These are phyloP conservation scores for Saccharomycopsis fibuligera DNA, from an alignment of 805 yeast species.

Conservation along the genomic window DNA sequence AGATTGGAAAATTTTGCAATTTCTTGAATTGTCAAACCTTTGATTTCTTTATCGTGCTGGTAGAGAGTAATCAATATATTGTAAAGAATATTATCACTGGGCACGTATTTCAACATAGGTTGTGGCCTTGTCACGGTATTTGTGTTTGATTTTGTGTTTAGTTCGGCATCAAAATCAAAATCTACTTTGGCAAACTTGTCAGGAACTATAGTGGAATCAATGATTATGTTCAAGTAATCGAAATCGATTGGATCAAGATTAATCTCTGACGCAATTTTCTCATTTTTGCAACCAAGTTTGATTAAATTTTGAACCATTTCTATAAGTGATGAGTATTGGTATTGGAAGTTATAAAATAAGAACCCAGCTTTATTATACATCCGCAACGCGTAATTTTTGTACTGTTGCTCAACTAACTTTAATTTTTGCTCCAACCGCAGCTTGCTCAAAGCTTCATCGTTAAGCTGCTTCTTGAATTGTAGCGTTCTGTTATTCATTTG, in stretches of 20 bases:
- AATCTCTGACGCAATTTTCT: constrained; percentile 8
- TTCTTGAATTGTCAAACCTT: constrained; percentile 8
- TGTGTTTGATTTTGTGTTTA: no score
- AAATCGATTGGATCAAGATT: constrained; percentile 19
- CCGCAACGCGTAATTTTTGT: not conserved
- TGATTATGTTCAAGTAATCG: constrained; percentile 14
- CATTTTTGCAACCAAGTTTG: not conserved
- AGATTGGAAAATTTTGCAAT: constrained; percentile 1
- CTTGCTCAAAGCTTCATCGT: not conserved
- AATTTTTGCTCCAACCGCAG: not conserved
- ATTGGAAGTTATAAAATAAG: no score
- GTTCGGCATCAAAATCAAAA: not conserved
- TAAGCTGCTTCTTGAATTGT: not conserved
- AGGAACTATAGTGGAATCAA: not conserved
- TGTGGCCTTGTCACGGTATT: constrained; percentile 13
- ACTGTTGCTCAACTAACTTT: not conserved
- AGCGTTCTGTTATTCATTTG: not conserved
- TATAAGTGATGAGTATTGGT: constrained; percentile 1
- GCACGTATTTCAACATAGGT: constrained; percentile 5
- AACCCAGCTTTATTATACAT: constrained; percentile 9
- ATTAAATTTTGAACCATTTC: not conserved
- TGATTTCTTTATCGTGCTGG: constrained; percentile 4
- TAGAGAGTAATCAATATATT: constrained; percentile 4
- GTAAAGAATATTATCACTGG: constrained; percentile 1
- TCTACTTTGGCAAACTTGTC: not conserved